Base-by-base conservation (phyloP, 352 stramenopile genomes). In the Thraustochytrium sp. region DNA sequence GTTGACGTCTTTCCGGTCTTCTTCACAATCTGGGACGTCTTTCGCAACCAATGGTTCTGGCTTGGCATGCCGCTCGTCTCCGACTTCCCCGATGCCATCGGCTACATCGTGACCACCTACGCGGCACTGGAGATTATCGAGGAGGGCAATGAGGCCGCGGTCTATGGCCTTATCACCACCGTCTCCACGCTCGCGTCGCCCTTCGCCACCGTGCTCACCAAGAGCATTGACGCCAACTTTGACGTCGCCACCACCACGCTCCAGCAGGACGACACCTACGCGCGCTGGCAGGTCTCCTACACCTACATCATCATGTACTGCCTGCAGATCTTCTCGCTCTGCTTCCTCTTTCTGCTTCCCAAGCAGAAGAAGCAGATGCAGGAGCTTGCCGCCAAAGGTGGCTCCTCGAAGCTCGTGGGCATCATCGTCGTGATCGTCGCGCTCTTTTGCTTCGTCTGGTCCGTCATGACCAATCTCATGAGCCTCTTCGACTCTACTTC, bases 161-260 rank as follows among this genome's bases (percentile, higher is more conserved):
- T 91, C 59, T 92, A 92, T 83, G 89, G 86, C 0, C 74, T 92
- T 9, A 68, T 91, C 38, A 92, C 89, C 3, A 90, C 89, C 59
- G n/a, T 49, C 59, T 23, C 13, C 31, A 68, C n/a, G 21, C 21
- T 49, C 18, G 59, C 59, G 21, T 49, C 34, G 16, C 34, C 59
- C 23, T 29, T 68, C n/a, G n/a, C 59, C 31, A 68, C 59, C 31
- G n/a, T 68, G 16, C 18, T 68, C 59, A 29, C n/a, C 59, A 68
- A 68, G n/a, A 21, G 13, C 23, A 68, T 68, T 49, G 59, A n/a
- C n/a, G 31, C 16, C 21, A 48, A 23, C 21, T 68, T 68, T n/a
- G 21, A 16, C 21, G n/a, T 54, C 59, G n/a, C 21, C 31, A 21
- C 13, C n/a, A 68, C n/a, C 31, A 68, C n/a, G 23, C 16, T 49